A percentile compares a stretch with the other conserved stretches of the same genome.
Conservation (phyloP, 768 basidiomycete genomes). For the Kwoniella europaea region DNA sequence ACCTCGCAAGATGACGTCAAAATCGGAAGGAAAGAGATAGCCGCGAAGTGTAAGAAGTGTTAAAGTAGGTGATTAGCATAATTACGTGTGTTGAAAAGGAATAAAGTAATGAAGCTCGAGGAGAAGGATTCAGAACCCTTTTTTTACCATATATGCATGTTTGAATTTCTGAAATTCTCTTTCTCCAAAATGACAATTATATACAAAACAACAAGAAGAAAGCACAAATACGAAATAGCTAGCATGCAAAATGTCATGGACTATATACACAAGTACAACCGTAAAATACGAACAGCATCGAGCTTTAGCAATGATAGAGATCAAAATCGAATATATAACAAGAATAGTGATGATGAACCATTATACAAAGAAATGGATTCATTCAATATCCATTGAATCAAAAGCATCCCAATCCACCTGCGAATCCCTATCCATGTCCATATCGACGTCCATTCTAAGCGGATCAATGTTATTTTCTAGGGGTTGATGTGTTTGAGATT, state of each 20-base stretch:
- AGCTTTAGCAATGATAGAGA: background rate
- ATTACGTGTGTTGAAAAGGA: background rate
- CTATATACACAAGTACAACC: background rate
- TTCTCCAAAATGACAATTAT: background rate
- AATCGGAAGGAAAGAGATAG: too few relatives aligned
- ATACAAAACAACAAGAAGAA: background rate
- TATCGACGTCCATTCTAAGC: slow-evolving; percentile 17
- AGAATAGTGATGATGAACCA: background rate
- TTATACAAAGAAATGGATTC: background rate
- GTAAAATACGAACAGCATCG: background rate
- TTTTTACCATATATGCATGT: slow-evolving; percentile 1
- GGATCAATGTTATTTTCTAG: background rate
- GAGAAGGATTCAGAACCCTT: background rate
- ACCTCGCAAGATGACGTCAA: too few relatives aligned
- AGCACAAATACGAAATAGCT: background rate
- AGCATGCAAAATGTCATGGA: background rate
- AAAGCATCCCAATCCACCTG: slow-evolving; percentile 38
- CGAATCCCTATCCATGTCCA: slow-evolving; percentile 28
- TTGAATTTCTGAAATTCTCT: background rate
- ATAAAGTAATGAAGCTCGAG: background rate
- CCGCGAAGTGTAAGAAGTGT: too few relatives aligned
- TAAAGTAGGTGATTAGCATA: too few relatives aligned
- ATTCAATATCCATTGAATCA: slow-evolving; percentile 48
- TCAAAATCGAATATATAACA: background rate
- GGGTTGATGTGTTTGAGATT: background rate